phyloP scores from a whole-genome alignment of 2,329 filamentous ascomycete genomes.

The Magnaporthales sp. region DNA sequence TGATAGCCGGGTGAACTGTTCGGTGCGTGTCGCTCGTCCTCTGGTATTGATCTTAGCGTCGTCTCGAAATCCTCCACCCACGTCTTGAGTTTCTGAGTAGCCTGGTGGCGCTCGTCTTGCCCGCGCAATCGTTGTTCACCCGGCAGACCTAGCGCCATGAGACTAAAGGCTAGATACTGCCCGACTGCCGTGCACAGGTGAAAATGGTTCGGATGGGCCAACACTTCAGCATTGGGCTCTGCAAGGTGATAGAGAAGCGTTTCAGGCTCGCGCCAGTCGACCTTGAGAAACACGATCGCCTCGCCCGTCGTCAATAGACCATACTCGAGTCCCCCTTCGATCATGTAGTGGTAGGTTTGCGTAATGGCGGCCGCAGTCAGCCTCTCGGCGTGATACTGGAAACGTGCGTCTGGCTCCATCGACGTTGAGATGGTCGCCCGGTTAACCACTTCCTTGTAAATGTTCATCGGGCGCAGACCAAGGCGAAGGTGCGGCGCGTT shows the following conservation, averaged over 20 bases:
- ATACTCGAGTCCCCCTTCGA: not conserved
- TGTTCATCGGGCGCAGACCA: constrained; percentile 21
- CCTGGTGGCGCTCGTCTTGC: no score
- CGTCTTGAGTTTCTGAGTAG: no score
- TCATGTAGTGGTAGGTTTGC: not conserved
- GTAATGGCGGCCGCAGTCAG: constrained; percentile 29
- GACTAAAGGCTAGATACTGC: constrained; percentile 22
- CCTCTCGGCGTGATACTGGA: constrained; percentile 25
- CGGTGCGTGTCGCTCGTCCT: no score
- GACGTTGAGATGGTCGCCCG: constrained; percentile 16
- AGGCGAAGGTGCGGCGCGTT: constrained; percentile 29
- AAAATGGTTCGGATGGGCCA: constrained; percentile 7
- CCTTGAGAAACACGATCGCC: constrained; percentile 3
- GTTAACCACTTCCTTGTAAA: constrained; percentile 16
- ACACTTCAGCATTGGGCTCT: not conserved
- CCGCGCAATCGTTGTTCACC: no score
- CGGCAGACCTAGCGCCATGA: no score
- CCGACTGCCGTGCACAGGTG: constrained; percentile 17
- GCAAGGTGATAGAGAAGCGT: not conserved
- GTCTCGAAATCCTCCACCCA: no score
- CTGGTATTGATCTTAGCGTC: no score
- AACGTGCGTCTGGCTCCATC: constrained; percentile 19
- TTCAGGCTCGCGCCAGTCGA: not conserved
- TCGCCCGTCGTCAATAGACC: not conserved
- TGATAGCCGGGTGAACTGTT: no score